phyloP scores from a whole-genome alignment of 306 rosid species.

The Cercis canadensis region DNA sequence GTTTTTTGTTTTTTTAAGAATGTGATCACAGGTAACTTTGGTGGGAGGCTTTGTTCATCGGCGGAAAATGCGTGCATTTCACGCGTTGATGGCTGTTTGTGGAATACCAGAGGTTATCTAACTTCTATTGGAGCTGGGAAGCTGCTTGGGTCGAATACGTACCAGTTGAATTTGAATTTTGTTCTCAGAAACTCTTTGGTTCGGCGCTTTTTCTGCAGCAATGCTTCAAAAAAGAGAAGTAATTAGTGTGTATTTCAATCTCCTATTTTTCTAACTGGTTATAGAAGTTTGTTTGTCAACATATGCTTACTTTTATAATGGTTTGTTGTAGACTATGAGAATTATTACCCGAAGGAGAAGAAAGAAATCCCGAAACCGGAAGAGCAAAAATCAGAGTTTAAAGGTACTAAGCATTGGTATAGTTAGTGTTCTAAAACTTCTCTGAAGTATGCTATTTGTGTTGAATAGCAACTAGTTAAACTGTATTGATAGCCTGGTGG shows the following conservation, averaged over 20 bases:
- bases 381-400: conserved; percentile 40
- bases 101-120: conserved; percentile 30
- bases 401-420: conserved; percentile 34
- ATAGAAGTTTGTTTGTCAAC: neutral
- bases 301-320: neutral
- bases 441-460: neutral
- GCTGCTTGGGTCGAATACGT: conserved; percentile 31
- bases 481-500: too few species aligned
- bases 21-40: conserved; percentile 13
- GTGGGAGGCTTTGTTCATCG: conserved; percentile 24
- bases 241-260: neutral
- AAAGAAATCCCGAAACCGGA: conserved; percentile 39
- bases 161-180: conserved; percentile 31
- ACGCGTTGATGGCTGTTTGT: conserved; percentile 27
- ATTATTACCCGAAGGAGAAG: conserved; percentile 45
- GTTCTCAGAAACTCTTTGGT: conserved; percentile 34
- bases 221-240: conserved; percentile 40
- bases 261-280: neutral
- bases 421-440: neutral
- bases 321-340: conserved; percentile 42
- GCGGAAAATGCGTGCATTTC: conserved; percentile 23
- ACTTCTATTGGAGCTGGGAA: conserved; percentile 35
- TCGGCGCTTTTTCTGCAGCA: conserved; percentile 37
- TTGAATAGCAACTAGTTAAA: too few species aligned
- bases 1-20: conserved; percentile 14